Evolutionary conservation across 2,329 filamentous ascomycete species (phyloP), one percentile per base, ranked within the genome.

Genomic region (Domatiomyces catenatus): DNA sequence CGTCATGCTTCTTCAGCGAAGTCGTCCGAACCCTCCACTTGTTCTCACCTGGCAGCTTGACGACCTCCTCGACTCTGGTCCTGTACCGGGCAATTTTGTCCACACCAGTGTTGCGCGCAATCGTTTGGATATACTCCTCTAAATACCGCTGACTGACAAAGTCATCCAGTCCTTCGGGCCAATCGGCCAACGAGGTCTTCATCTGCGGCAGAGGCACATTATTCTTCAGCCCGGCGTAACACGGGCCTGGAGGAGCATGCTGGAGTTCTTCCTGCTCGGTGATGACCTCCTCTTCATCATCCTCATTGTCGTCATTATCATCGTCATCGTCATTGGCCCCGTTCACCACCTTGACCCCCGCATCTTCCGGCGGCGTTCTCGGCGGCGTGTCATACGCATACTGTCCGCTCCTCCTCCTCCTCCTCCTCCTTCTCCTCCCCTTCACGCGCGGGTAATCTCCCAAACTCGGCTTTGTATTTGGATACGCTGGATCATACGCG

Each of bases 121-220:
- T 74, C n/a, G 73, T 69, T 52, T 80, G 75, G 3, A 85, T 74
- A 57, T 85, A 85, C 1, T 73, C 65, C 32, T 74, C 73, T 7
- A 84, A 64, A 0, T 74, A 69, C 15, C 65, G 59, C 52, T 84
- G 81, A 1, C 67, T 72, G 3, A 81, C 75, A 52, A 76, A 77
- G 15, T 79, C 75, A 2, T 73, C 72, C 0, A 79, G 83, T 0
- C 74, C 76, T 5, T 71, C 63, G 0, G 79, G 77, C 75, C 81
- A 86, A 5, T 61, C 54, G 48, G 71, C 70, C 45, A 75, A 62
- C 18, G 67, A 72, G 1, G 71, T 71, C 44, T 71, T 64, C 59
- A 77, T 70, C 51, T 76, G 61, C 3, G 67, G 66, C 1, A 74
- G 76, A 5, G 69, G 67, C 15, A 77, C 72, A 52, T 77, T 78